Base-by-base conservation (phyloP, 2,329 filamentous ascomycete genomes). In the Alternaria alternata region DNA sequence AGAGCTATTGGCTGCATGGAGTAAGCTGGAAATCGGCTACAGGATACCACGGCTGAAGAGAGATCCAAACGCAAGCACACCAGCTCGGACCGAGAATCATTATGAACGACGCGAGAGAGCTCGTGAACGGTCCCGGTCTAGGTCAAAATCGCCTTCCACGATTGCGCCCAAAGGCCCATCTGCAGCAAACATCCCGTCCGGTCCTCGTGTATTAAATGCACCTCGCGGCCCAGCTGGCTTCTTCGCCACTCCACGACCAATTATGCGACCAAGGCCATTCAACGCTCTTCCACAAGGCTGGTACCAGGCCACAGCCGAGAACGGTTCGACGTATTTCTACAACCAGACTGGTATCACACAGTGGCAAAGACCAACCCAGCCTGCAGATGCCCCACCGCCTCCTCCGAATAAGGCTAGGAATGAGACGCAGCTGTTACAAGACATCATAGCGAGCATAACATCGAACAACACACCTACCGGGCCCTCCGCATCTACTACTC, bases 11-110 rank as follows among this genome's bases (percentile, higher is more conserved):
- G 88, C 92, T 8, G 89, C 90, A 66, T 99, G 95, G 95, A 91
- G 90, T 75, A 94, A 93, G 70, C 83, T 99, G 49, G 91, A 97
- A 77, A 86, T 96, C 36, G 95, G 89, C 7, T 99, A 98, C 79
- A 89, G 95, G 61, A 99, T 99, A 73, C 93, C 93, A 38, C 88
- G 94, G 58, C 92, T 95, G 81, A 96, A 96, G 81, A 81, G 91
- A 59, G 93, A 94, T 74, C 89, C 90, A 26, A 89, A 88, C 65
- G 86, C 77, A 63, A 78, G 76, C 63, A 70, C 71, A 16, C 74
- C 75, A 26, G 61, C 67, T 28, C 72, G 71, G 7, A 71, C 60
- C 1, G 70, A 72, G 38, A 90, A 91, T 56, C 89, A 91, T 57
- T 85, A 86, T 51, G 87, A 88, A 60, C 86, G 89, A 14, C 81